phyloP scores from a whole-genome alignment of 2,329 filamentous ascomycete genomes.

The Pseudogymnoascus sp. region DNA sequence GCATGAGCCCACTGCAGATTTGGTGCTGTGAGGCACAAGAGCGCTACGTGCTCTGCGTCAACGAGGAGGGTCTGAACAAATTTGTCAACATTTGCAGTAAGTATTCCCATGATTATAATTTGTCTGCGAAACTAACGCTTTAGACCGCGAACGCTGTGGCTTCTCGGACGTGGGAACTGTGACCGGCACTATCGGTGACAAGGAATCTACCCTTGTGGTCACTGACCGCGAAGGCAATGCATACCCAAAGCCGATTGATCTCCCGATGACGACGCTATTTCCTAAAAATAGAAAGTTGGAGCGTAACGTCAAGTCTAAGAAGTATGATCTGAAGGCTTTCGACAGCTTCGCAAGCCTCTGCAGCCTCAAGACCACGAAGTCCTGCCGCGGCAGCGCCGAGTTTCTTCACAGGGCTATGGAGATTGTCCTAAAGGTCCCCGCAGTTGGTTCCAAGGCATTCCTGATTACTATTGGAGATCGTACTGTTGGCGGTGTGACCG shows the following conservation, averaged over 20 bases:
- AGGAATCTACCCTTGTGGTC: conserved; percentile 67
- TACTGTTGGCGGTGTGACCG: conserved; percentile 80
- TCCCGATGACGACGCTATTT: conserved; percentile 83
- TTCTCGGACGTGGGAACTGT: conserved; percentile 87
- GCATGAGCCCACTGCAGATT: conserved; percentile 93
- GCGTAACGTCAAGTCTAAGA: conserved; percentile 62
- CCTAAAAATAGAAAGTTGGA: conserved; percentile 80
- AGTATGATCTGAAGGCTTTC: conserved; percentile 61
- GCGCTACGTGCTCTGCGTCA: conserved; percentile 86
- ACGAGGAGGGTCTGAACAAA: conserved; percentile 69
- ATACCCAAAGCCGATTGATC: conserved; percentile 72
- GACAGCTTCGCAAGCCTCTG: conserved; percentile 56
- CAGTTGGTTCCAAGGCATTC: conserved; percentile 95
- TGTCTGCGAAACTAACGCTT: conserved; percentile 22
- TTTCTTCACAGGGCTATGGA: conserved; percentile 60
- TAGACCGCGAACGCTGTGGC: conserved; percentile 76
- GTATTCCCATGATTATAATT: conserved; percentile 19
- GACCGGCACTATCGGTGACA: conserved; percentile 50
- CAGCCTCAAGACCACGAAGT: conserved; percentile 31
- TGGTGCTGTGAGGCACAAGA: conserved; percentile 98
- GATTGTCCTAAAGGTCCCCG: conserved; percentile 73
- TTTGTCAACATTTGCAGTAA: conserved; percentile 58
- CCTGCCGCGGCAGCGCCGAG: conserved; percentile 39
- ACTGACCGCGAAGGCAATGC: conserved; percentile 71
- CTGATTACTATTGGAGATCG: conserved; percentile 94